phyloP scores from a whole-genome alignment of 2,329 filamentous ascomycete genomes.

The Diaporthe australafricana region DNA sequence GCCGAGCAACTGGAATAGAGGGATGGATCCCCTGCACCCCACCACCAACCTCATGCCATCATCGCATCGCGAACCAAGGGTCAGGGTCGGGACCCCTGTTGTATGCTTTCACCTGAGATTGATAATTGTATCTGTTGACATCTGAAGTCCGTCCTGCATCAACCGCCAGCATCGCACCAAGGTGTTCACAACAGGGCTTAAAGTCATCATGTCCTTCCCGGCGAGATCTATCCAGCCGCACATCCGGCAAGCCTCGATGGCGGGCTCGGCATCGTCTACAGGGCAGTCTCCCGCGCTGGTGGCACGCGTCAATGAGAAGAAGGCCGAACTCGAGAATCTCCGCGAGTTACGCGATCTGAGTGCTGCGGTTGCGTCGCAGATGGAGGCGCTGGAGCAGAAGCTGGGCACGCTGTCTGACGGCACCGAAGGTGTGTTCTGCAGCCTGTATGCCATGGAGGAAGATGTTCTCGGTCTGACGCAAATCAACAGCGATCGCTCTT shows the following conservation, averaged over 20 bases:
- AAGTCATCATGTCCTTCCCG: conserved; percentile 65
- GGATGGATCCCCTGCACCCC: neutral
- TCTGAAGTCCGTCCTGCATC: neutral
- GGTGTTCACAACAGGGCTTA: neutral
- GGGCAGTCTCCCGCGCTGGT: conserved; percentile 78
- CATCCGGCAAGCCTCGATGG: conserved; percentile 70
- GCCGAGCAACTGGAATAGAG: neutral
- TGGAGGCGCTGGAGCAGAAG: conserved; percentile 85
- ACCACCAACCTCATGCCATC: conserved; percentile 5
- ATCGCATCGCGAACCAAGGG: neutral
- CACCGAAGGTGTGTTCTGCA: conserved; percentile 73
- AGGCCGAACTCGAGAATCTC: conserved; percentile 82
- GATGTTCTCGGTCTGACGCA: conserved; percentile 36
- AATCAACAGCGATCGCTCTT: conserved; percentile 76
- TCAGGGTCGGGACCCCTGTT: neutral
- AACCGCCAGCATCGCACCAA: neutral
- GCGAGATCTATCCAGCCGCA: conserved; percentile 69
- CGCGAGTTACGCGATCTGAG: conserved; percentile 83
- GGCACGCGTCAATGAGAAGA: conserved; percentile 86
- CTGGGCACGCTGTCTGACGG: conserved; percentile 82
- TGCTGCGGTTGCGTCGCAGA: conserved; percentile 81
- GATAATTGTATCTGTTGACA: neutral
- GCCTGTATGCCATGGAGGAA: neutral
- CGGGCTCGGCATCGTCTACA: conserved; percentile 53
- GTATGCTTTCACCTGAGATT: neutral